These are phyloP conservation scores for Coemansia nantahalensis DNA, from an alignment of 192 early-diverging fungal species.

Conservation along the genomic window DNA sequence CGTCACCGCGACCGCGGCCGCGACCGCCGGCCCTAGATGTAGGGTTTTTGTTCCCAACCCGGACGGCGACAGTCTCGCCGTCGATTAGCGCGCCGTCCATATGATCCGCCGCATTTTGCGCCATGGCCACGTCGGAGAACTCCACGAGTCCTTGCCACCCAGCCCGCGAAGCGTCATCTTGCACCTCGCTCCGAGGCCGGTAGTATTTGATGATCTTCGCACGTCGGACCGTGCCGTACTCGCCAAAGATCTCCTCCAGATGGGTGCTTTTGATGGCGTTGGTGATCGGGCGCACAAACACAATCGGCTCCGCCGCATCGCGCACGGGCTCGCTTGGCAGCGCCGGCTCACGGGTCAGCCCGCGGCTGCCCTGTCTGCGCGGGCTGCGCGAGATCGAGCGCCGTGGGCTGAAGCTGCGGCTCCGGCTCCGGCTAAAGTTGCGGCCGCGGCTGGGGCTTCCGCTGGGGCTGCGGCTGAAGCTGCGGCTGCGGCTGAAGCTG, in stretches of 20 bases:
- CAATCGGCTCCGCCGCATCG: not conserved
- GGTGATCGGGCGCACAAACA: constrained; percentile 3
- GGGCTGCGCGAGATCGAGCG: constrained; percentile 24
- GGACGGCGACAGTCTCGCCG: constrained; percentile 2
- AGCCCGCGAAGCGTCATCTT: not conserved
- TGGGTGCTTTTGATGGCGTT: too few species aligned
- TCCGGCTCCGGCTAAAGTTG: constrained; percentile 4
- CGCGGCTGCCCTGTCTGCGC: constrained; percentile 5
- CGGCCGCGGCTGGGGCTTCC: constrained; percentile 4
- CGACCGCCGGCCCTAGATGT: too few species aligned
- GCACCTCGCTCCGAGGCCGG: not conserved
- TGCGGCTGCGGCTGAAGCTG: not conserved
- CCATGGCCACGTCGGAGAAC: constrained; percentile 3
- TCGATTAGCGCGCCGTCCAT: constrained; percentile 39
- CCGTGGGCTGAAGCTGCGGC: constrained; percentile 11
- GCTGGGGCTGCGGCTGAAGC: constrained; percentile 6
- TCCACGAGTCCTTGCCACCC: not conserved
- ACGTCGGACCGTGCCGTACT: constrained; percentile 13
- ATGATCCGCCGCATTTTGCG: constrained; percentile 21
- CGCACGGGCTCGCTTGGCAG: not conserved
- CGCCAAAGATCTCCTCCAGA: constrained; percentile 18
- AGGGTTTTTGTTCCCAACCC: constrained; percentile 2
- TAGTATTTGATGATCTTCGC: not conserved
- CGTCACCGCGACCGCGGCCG: too few species aligned
- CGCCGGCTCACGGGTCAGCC: constrained; percentile 2